Evolutionary conservation across 208 protist genomes (phyloP).

Genomic region (Trypanosomatidae sp.): DNA sequence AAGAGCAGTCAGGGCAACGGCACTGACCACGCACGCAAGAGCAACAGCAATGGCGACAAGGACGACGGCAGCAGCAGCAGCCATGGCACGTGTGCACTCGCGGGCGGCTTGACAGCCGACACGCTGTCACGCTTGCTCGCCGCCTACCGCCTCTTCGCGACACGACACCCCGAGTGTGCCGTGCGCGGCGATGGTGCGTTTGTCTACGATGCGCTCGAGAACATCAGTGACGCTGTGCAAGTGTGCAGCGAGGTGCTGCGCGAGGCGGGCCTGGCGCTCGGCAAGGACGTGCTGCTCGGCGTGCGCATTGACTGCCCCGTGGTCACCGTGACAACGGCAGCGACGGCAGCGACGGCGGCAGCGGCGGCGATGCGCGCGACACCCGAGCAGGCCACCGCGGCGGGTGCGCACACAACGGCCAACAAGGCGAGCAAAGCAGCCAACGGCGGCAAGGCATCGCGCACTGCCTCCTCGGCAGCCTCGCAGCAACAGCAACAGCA

Average conservation of each 20-base stretch:
- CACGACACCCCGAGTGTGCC: neutral
- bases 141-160: neutral
- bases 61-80: neutral
- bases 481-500: neutral
- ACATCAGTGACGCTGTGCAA: slow-evolving; percentile 17
- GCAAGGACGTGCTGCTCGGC: slow-evolving; percentile 19
- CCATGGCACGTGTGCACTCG: neutral
- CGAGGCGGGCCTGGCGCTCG: slow-evolving; percentile 15
- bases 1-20: neutral
- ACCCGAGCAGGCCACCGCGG: slow-evolving; percentile 1
- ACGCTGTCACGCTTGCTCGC: neutral
- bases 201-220: slow-evolving; percentile 31
- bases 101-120: neutral
- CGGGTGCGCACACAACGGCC: neutral
- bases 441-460: slow-evolving; percentile 5
- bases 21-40: too few relatives aligned
- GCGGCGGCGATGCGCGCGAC: too few relatives aligned
- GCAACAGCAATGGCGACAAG: neutral
- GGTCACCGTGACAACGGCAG: neutral
- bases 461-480: slow-evolving; percentile 1
- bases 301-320: slow-evolving; percentile 14
- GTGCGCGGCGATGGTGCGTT: slow-evolving; percentile 2
- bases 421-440: neutral
- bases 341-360: neutral
- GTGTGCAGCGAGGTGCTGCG: slow-evolving; percentile 16